Evolutionary conservation across 2,329 filamentous ascomycete genomes (phyloP).

Genomic region (Fusarium hainanense): DNA sequence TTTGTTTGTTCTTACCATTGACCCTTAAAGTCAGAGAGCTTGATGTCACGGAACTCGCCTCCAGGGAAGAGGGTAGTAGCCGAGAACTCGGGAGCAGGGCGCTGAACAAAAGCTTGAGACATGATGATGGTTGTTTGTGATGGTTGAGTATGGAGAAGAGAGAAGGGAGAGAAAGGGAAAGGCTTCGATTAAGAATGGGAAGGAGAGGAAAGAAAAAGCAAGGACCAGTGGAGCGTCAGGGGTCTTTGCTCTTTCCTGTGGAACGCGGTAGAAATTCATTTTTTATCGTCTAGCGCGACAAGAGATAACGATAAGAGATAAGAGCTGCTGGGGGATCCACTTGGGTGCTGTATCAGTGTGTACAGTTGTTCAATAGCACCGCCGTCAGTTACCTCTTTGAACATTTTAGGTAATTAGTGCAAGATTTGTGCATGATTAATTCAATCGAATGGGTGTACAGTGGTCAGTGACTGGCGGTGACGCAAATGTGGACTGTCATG

Average conservation of each 20-base stretch:
- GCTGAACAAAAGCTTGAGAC: slow-evolving; percentile 60
- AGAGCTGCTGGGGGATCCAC: background rate
- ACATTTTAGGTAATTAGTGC: slow-evolving; percentile 20
- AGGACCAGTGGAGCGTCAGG: slow-evolving; percentile 31
- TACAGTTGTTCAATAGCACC: background rate
- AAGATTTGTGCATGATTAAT: background rate
- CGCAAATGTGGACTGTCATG: slow-evolving; percentile 19
- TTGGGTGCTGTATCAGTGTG: background rate
- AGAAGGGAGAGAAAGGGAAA: background rate
- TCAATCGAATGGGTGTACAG: too few relatives aligned
- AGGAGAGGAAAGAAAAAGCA: slow-evolving; percentile 22
- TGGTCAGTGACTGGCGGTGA: slow-evolving; percentile 13
- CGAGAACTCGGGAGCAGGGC: slow-evolving; percentile 61
- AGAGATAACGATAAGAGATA: slow-evolving; percentile 27
- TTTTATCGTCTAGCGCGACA: slow-evolving; percentile 27
- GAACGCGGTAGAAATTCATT: slow-evolving; percentile 35
- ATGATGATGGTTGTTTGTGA: slow-evolving; percentile 45
- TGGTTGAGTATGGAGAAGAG: background rate
- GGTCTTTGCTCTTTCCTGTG: slow-evolving; percentile 3
- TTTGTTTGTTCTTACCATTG: slow-evolving; percentile 54
- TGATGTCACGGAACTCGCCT: slow-evolving; percentile 60
- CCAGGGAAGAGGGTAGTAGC: slow-evolving; percentile 62
- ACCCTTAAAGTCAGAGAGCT: slow-evolving; percentile 57
- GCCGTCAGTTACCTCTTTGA: background rate
- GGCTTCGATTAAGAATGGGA: background rate